A percentile compares a stretch with the other conserved stretches of the same genome.
These are phyloP conservation scores for Ganoderma sinense DNA, from an alignment of 1,284 basidiomycete species.

Conservation along the genomic window DNA sequence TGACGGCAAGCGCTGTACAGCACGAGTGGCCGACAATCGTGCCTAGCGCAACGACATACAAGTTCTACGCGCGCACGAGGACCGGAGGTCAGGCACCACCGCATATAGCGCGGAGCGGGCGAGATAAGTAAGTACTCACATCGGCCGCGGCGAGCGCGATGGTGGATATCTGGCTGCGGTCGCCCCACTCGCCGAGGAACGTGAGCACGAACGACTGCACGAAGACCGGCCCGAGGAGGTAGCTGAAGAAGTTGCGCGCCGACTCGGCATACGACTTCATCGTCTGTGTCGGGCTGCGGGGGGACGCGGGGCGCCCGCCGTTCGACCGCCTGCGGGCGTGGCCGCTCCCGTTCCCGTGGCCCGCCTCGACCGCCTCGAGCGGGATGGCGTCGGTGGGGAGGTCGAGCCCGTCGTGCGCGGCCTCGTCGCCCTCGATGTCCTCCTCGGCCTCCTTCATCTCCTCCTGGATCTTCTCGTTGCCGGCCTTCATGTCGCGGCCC, in stretches of 20 bases:
- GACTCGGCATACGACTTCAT: slow-evolving; percentile 63
- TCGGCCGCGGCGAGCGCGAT: slow-evolving; percentile 97
- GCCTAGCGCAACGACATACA: slow-evolving; percentile 86
- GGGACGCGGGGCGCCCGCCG: slow-evolving; percentile 20
- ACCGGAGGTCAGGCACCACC: slow-evolving; percentile 11
- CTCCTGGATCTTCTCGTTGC: slow-evolving; percentile 85
- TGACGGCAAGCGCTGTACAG: slow-evolving; percentile 91
- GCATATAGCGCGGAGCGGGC: slow-evolving; percentile 30
- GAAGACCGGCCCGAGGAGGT: slow-evolving; percentile 92
- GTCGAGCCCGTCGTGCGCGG: slow-evolving; percentile 52
- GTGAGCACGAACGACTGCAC: slow-evolving; percentile 96
- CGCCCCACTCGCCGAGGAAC: slow-evolving; percentile 98
- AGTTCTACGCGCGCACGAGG: slow-evolving; percentile 54
- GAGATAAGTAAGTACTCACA: slow-evolving; percentile 59
- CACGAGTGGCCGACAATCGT: slow-evolving; percentile 90
- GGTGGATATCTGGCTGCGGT: slow-evolving; percentile 96
- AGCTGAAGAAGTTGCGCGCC: slow-evolving; percentile 81
- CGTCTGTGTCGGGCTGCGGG: slow-evolving; percentile 28
- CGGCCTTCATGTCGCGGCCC: slow-evolving; percentile 77
- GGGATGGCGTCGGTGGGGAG: slow-evolving; percentile 52
- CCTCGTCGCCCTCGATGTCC: slow-evolving; percentile 82
- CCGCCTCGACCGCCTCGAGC: slow-evolving; percentile 67
- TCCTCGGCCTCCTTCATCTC: slow-evolving; percentile 94
- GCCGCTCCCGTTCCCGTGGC: slow-evolving; percentile 22
- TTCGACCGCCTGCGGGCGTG: slow-evolving; percentile 25